These are phyloP conservation scores for Coffea eugenioides DNA, from an alignment of 257 asterid genomes.

Conservation along the genomic window DNA sequence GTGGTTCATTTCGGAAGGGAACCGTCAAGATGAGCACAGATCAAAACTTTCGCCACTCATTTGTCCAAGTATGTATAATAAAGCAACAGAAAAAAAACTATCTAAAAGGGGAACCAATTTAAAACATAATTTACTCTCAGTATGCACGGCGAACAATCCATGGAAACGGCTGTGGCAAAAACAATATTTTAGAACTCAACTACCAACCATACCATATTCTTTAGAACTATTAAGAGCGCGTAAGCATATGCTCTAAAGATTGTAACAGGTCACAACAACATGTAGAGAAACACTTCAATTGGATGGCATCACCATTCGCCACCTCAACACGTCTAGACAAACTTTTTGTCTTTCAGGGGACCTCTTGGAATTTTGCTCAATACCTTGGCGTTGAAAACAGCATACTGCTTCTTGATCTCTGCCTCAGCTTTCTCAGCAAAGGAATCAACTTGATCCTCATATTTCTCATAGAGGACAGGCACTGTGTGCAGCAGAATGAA, in stretches of 20 bases:
- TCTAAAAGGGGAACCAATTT: background rate
- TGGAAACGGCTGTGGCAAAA: background rate
- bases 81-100: background rate
- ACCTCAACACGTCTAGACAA: conserved; percentile 31
- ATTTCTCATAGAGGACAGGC: conserved; percentile 77
- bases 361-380: conserved; percentile 78
- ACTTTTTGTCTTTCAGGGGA: conserved; percentile 56
- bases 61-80: background rate
- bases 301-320: conserved; percentile 13
- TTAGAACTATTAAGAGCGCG: conserved; percentile 28
- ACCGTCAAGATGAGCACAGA: background rate
- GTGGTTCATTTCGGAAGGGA: background rate
- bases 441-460: conserved; percentile 77
- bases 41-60: background rate
- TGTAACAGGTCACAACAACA: conserved; percentile 33
- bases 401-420: conserved; percentile 81
- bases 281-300: conserved; percentile 21
- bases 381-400: conserved; percentile 62
- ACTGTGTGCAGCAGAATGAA: conserved; percentile 67
- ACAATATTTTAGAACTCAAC: conserved; percentile 20
- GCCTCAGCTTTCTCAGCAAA: conserved; percentile 84
- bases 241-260: conserved; percentile 30
- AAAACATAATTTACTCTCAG: conserved; percentile 2
- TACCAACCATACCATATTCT: conserved; percentile 23
- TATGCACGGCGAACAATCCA: conserved; percentile 11